Conservation (phyloP, 1,139 yeast species). For the Blastobotrys elegans region DNA sequence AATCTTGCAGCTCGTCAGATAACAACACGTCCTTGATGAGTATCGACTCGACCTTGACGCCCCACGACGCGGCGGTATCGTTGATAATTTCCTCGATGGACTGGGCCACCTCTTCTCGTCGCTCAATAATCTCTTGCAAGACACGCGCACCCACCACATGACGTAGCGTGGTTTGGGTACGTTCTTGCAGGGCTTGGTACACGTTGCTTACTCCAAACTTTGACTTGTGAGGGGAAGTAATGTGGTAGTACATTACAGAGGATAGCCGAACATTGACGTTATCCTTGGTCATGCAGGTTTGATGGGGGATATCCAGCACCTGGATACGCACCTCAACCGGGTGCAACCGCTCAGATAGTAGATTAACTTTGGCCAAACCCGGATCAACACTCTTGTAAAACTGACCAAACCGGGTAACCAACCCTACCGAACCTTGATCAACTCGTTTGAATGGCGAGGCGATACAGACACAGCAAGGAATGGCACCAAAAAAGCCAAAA, state of each 20-base stretch:
- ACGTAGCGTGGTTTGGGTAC: constrained; percentile 71
- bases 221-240: constrained; percentile 66
- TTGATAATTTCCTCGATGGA: constrained; percentile 59
- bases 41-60: constrained; percentile 64
- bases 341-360: constrained; percentile 55
- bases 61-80: constrained; percentile 67
- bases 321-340: constrained; percentile 54
- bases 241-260: constrained; percentile 64
- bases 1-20: constrained; percentile 53
- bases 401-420: constrained; percentile 66
- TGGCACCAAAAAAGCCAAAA: constrained; percentile 52
- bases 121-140: constrained; percentile 70
- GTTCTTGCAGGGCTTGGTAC: constrained; percentile 56
- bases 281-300: constrained; percentile 65
- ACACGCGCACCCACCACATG: constrained; percentile 66
- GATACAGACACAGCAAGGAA: constrained; percentile 55
- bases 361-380: constrained; percentile 61
- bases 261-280: constrained; percentile 59
- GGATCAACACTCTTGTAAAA: constrained; percentile 65
- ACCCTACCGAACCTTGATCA: constrained; percentile 66
- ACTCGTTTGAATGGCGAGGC: constrained; percentile 60
- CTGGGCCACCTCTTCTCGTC: constrained; percentile 67
- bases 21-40: constrained; percentile 63
- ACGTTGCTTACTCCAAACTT: constrained; percentile 54
- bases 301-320: constrained; percentile 63